Evolutionary conservation across 2,329 filamentous ascomycete genomes (phyloP), one percentile per base, ranked within the genome.

Genomic region (Calonectria leucothoes): DNA sequence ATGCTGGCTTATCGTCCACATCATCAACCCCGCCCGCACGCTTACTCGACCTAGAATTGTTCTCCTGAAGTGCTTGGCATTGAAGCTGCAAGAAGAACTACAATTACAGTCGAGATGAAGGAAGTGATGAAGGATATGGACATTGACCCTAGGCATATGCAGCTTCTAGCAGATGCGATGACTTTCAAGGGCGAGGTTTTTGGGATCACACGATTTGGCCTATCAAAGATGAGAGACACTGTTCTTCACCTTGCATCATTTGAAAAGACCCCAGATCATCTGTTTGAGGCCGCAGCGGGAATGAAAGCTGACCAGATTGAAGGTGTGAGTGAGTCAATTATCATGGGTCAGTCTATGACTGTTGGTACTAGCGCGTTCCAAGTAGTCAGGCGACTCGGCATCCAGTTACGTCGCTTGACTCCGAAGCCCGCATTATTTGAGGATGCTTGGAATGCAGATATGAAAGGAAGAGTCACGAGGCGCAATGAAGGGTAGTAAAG

Each of bases 101-200:
- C 96, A 8, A 98, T 99, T 81, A 94, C 97, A 64, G 88, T 91
- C 55, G 97, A 99, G 86, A 98, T 99, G 80, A 90, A 89, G 67
- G 89, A 90, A 65, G 97, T 98, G 82, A 99, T 98, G 96, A 91
- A 91, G 39, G 92, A 93, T 82, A 98, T 99, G 95, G 93, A 91
- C 84, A 98, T 99, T 81, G 97, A 99, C 85, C 96, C 96, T 52
- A 94, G 97, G 69, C 97, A 99, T 86, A 98, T 99, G 95, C 94
- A 98, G 83, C 90, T 99, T 23, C 91, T 99, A 2, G 96, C 97
- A 14, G 97, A 99, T 81, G 96, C 98, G 68, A 99, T 99, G 97
- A 98, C 97, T 0, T 98, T 96, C 89, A 98, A 98, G 87, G 97
- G 97, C 64, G 96, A 98, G 78, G 94, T 99, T 0, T 90, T 98